These are phyloP conservation scores for Aeminium ludgeri DNA, from an alignment of 495 filamentous ascomycete genomes.

Conservation along the genomic window DNA sequence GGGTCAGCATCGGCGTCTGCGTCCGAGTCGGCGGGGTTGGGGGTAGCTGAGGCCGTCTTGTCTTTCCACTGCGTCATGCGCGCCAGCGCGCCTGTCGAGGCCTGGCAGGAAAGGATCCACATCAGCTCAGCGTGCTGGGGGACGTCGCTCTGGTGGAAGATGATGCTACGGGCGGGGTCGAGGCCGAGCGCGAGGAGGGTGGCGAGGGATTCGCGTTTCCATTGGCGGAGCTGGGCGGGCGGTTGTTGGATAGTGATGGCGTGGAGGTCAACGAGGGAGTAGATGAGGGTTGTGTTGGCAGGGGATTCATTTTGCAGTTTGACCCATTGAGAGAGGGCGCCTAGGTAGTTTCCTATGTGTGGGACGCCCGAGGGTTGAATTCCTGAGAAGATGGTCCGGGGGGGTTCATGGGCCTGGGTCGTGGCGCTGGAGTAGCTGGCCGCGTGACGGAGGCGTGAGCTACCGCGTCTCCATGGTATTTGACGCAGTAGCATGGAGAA, in stretches of 20 bases:
- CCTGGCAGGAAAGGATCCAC: conserved; percentile 87
- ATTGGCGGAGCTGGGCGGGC: conserved; percentile 36
- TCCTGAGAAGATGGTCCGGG: conserved; percentile 80
- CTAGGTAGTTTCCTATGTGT: conserved; percentile 93
- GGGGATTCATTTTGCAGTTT: conserved; percentile 48
- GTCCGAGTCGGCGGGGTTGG: too few relatives aligned
- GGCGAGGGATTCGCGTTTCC: conserved; percentile 58
- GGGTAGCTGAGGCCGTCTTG: too few relatives aligned
- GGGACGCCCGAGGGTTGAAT: conserved; percentile 93
- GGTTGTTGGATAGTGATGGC: conserved; percentile 69
- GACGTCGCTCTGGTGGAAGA: conserved; percentile 76
- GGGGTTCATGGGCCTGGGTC: too few relatives aligned
- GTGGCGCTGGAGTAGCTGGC: too few relatives aligned
- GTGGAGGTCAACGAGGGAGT: conserved; percentile 81
- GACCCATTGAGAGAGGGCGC: conserved; percentile 78
- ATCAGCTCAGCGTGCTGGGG: conserved; percentile 71
- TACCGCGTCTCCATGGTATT: too few relatives aligned
- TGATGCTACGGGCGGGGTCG: conserved; percentile 51
- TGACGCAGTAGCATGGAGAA: too few relatives aligned
- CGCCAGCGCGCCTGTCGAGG: conserved; percentile 72
- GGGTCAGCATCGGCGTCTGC: conserved; percentile 10
- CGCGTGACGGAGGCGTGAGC: too few relatives aligned
- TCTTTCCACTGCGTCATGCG: conserved; percentile 97
- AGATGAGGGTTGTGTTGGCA: conserved; percentile 45
- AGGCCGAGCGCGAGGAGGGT: conserved; percentile 71